Base-by-base conservation (phyloP, 2,329 filamentous ascomycete genomes). In the Sclerotinia spermophila region DNA sequence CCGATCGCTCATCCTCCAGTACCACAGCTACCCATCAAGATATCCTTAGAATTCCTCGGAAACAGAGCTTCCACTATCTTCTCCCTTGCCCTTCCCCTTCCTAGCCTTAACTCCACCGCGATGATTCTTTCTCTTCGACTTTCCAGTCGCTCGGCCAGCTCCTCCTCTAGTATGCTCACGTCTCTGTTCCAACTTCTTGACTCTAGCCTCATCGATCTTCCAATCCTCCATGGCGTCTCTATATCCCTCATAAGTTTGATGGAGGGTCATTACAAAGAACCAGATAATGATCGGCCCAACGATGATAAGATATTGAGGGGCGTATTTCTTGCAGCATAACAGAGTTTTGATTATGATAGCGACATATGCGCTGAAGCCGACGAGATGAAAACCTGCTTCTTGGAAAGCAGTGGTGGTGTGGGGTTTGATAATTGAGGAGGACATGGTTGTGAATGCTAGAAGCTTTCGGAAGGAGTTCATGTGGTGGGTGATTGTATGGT, bases 361-460 rank as follows among this genome's bases (percentile, higher is more conserved):
- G 13, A n/a, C 21, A 2, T 17, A 48, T 1, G 44, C 61, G 15
- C 21, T n/a, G 8, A 19, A 64, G 2, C 42, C 30, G 1, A 21
- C 4, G 3, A 38, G 8, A 6, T 35, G 5, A 10, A 27, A n/a
- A 3, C 6, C 13, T 19, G 21, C 7, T 0, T 35, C 15, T 11
- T 1, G 7, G 11, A 51, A 0, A 11, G 60, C 42, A 13, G 10
- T n/a, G 6, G 21, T 7, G 24, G 24, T 64, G 30, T n/a, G 44
- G 13, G 30, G 7, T 11, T 27, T 1, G 2, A 27, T 11, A 19
- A 4, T 7, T 8, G 30, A 13, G 11, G 3, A 6, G 1, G 21
- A 35, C 13, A 48, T 38, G 30, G 11, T 35, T 64, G 11, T 19
- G 1, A 2, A 27, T 51, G 7, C 2, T 51, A 6, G 27, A 2